Base-by-base conservation (phyloP, 306 rosid genomes). In the Sindora glabra region DNA sequence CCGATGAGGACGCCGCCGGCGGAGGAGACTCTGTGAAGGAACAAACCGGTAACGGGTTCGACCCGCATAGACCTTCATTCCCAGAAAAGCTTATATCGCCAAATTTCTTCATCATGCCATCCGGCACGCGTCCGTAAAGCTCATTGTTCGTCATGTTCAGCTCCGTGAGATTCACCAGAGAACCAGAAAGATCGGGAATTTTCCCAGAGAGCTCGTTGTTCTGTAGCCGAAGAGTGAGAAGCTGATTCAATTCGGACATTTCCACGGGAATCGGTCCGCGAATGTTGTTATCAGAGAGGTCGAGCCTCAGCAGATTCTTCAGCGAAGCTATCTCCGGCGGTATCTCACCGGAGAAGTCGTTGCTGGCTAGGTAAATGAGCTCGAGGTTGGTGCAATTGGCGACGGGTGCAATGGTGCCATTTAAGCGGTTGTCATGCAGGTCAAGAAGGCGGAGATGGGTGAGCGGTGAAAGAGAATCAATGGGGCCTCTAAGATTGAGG, bases 211-310 rank as follows among this genome's bases (percentile, higher is more conserved):
- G 79, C 40, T 69, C 77, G 62, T 94, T 94, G 86, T 89, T 81
- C 36, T 94, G 86, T 5, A 94, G 69, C 23, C 99, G 81, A 4
- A 89, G 81, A 0, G 99, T 94, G 13, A 89, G 81, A 59, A 94
- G 90, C 8, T 64, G 46, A 3, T 74, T 79, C 57, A 92, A 59
- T 12, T 26, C 38, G 10, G 81, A 38, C 4, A 86, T 3, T 40
- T 70, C 83, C 5, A 53, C 26, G 0, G 90, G 95, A 5, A 94
- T 46, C 0, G 61, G 22, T 18, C 97, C 99, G 2, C 69, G 79
- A 1, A 94, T 53, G 75, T 94, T 94, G 80, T 94, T 94, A 49
- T 86, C 87, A 14, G 99, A 89, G 68, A 92, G 84, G 73, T 94
- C 99, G 1, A 94, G 81, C 48, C 97, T 86, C 49, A 89, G 79